Base-by-base conservation (phyloP, 2,329 filamentous ascomycete species). In the Dactylonectria estremocensis region DNA sequence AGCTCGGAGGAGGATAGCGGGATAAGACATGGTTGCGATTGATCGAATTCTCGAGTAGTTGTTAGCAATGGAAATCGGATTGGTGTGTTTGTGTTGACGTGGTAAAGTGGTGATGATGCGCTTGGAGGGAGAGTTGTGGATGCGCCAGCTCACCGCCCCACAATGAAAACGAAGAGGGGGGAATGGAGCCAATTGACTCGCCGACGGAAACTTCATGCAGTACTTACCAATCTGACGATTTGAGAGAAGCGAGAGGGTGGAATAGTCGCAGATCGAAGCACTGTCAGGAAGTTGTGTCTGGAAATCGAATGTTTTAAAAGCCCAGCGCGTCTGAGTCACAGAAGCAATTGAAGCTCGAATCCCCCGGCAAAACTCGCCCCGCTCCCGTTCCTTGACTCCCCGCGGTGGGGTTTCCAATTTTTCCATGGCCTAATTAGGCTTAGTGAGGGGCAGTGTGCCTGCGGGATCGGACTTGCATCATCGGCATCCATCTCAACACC, bases 1-100 rank as follows among this genome's bases (percentile, higher is more conserved):
- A 68, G 88, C 85, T 68, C 88, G 86, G 67, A 90, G 82, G 77
- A 87, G 89, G 72, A 89, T 77, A 55, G 76, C 57, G 43, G 73
- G 70, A 55, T 77, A 77, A 35, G 77, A 77, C 77, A 80, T 79
- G 61, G 10, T 71, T 61, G 61, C 52, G 61, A 55, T 20, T 33
- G 53, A 55, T 18, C 33, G 33, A 16, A 46, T 68, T 67, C 9
- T 6, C n/a, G 14, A 13, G 43, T 16, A 13, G 40, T 33, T 68
- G 20, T 70, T 52, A 74, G 72, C 46, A 14, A 9, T 13, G 54
- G 45, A 18, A 8, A 24, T 66, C 7, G 20, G 5, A 18, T 53
- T 53, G 49, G n/a, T 18, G 11, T 3, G 8, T 8, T 33, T 8
- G 24, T 11, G 49, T 10, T 10, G n/a, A 16, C 14, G 31, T 14